Conservation (phyloP, 768 basidiomycete species). For the Tylopilus rubrobrunneus region DNA sequence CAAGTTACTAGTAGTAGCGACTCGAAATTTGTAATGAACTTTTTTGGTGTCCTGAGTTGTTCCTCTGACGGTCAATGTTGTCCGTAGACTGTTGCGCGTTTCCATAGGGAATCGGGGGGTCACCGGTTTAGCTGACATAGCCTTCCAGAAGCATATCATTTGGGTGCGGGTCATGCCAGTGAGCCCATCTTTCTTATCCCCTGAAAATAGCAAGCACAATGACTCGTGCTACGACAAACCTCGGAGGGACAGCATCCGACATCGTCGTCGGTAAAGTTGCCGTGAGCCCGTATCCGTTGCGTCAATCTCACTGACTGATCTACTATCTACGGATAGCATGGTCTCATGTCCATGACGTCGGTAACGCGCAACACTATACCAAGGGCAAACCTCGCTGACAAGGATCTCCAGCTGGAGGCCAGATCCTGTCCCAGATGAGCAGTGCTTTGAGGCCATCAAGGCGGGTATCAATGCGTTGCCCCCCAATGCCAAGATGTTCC, state of each 20-base stretch:
- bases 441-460: conserved; percentile 60
- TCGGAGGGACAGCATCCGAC: conserved; percentile 38
- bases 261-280: conserved; percentile 37
- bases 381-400: neutral
- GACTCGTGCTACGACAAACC: conserved; percentile 29
- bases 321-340: conserved; percentile 32
- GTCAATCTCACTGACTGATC: neutral
- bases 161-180: too few species aligned
- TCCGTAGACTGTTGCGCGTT: too few species aligned
- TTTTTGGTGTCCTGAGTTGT: too few species aligned
- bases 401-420: conserved; percentile 37
- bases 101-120: too few species aligned
- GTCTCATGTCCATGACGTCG: conserved; percentile 58
- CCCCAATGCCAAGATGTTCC: conserved; percentile 41
- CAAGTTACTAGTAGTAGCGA: too few species aligned
- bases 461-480: conserved; percentile 42
- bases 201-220: conserved; percentile 13
- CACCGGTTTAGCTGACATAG: too few species aligned
- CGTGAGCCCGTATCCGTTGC: conserved; percentile 21
- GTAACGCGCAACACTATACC: neutral
- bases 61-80: too few species aligned
- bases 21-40: too few species aligned
- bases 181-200: too few species aligned
- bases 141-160: too few species aligned
- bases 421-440: conserved; percentile 47